Conservation (phyloP, 345 rosid genomes). For the Lepidium africanum region DNA sequence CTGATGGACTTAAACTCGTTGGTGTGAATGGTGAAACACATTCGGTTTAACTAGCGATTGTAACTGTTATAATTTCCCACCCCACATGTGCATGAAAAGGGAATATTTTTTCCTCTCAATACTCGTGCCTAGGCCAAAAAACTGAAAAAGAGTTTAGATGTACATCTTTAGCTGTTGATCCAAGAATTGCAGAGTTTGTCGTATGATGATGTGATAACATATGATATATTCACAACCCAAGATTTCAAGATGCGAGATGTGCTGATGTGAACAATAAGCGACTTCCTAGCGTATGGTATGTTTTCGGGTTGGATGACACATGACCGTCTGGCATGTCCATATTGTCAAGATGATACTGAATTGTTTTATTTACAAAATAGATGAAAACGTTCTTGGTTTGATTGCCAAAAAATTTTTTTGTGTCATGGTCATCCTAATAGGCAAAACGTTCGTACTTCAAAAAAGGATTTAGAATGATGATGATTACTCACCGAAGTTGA, state of each 20-base stretch:
- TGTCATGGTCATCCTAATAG: not conserved
- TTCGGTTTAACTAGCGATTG: not conserved
- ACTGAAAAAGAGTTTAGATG: not conserved
- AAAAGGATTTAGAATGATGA: no score
- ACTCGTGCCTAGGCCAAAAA: not conserved
- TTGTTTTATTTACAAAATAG: not conserved
- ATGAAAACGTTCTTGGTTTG: not conserved
- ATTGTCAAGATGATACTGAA: not conserved
- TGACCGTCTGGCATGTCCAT: not conserved
- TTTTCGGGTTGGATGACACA: not conserved
- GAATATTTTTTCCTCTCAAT: not conserved
- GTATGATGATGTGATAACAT: not conserved
- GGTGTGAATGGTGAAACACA: not conserved
- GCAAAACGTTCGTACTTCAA: no score
- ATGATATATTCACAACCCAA: not conserved
- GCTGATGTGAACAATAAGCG: not conserved
- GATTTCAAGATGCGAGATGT: not conserved
- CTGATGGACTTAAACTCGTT: not conserved
- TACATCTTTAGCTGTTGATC: not conserved
- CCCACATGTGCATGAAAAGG: not conserved
- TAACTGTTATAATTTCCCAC: not conserved
- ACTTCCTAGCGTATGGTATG: no score
- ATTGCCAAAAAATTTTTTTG: not conserved
- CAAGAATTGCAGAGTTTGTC: not conserved
- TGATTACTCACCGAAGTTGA: no score